Base-by-base conservation (phyloP, 2,329 filamentous ascomycete genomes). In the Trichoderma hamatum region DNA sequence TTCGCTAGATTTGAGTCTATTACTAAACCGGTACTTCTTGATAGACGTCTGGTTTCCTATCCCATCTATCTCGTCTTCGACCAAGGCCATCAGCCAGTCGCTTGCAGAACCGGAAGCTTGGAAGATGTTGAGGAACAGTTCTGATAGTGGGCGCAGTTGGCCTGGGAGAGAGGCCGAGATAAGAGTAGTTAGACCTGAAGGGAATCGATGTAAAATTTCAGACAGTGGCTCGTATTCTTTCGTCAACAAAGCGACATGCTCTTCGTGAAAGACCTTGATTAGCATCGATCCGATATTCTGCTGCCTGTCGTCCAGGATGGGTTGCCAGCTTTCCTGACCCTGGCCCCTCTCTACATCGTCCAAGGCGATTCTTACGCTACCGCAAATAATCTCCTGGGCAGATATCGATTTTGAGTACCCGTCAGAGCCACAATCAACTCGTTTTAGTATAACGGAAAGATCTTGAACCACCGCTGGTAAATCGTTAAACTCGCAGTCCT, bases 61-160 rank as follows among this genome's bases (percentile, higher is more conserved):
- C 0, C 95, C 95, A 75, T 98, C 96, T 69, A 99, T 98, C 79
- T 99, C 96, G 76, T 98, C 95, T 79, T 99, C 96, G 0, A 97
- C 92, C 51, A 99, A 83, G 2, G 93, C 90, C 84, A 93, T 96
- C 26, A 99, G 86, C 96, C 96, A 99, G 70, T 97, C 93, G 54
- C 87, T 86, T 2, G 92, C 92, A 46, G 88, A 88, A 0, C 93
- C 93, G 2, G 94, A 95, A 3, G 97, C 94, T 76, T 99, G 96
- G 75, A 95, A 99, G 64, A 99, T 97, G 77, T 98, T 96, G 72
- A 98, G 82, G 46, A 98, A 88, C 32, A 92, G 89, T 76, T 97
- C 94, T 2, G 94, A 92, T 10, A 98, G 80, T n/a, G 88, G 86
- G 65, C 91, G 91, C 39, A 97, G 83, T 75, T 93, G 92, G 2